These are phyloP conservation scores for Crithidia brevicula DNA, from an alignment of 208 protist species.

Conservation along the genomic window DNA sequence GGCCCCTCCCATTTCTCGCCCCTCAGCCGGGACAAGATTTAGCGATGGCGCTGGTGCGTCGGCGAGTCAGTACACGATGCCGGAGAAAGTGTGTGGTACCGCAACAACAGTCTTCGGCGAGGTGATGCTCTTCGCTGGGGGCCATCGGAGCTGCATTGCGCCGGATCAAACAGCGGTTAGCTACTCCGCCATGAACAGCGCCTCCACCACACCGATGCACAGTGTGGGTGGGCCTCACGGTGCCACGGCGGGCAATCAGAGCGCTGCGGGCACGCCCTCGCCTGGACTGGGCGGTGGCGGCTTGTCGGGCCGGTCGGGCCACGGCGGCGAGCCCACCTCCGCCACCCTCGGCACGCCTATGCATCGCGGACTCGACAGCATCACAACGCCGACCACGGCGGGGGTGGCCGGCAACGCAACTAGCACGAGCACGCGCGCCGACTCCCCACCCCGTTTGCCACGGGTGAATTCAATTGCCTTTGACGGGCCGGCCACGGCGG, in stretches of 20 bases:
- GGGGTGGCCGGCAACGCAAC: conserved; percentile 1
- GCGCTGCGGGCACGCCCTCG: conserved; percentile 2
- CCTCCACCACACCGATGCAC: conserved; percentile 34
- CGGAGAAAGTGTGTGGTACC: conserved; percentile 39
- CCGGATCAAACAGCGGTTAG: conserved; percentile 39
- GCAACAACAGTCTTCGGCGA: conserved; percentile 34
- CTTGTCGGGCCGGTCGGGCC: no score
- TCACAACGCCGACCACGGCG: conserved; percentile 2
- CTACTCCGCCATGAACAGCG: conserved; percentile 42
- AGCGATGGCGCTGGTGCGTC: not conserved
- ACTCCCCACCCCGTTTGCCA: conserved; percentile 26
- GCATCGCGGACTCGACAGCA: not conserved
- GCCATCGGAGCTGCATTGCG: conserved; percentile 35
- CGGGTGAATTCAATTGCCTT: conserved; percentile 23
- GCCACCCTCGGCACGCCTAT: not conserved
- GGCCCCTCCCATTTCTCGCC: no score
- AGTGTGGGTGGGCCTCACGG: not conserved
- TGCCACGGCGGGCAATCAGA: not conserved
- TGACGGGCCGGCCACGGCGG: conserved; percentile 26
- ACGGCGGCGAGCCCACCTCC: not conserved
- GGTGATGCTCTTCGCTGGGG: conserved; percentile 40
- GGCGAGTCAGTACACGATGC: conserved; percentile 35
- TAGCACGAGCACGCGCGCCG: conserved; percentile 14
- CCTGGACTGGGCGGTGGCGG: not conserved
- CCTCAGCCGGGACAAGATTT: no score